phyloP scores from a whole-genome alignment of 331 rosid genomes.

The Prunus yedoensis region DNA sequence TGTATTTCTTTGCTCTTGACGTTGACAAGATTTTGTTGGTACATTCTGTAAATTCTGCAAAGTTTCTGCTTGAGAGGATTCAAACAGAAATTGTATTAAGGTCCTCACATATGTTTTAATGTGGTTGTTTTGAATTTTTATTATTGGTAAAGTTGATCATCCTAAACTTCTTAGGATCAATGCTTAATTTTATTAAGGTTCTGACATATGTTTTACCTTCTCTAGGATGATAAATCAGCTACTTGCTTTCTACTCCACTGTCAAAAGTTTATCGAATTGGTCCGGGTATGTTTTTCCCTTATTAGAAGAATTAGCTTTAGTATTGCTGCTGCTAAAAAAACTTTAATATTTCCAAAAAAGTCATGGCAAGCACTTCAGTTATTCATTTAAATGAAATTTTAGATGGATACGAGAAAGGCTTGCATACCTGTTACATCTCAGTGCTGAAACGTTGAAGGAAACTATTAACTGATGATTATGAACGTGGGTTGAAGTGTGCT shows the following conservation, averaged over 20 bases:
- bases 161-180: background rate
- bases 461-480: background rate
- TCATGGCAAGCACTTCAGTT: background rate
- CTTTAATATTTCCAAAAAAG: background rate
- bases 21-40: slow-evolving; percentile 5
- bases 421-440: background rate
- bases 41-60: slow-evolving; percentile 7
- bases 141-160: background rate
- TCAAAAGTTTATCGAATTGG: slow-evolving; percentile 91
- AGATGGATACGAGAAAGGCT: background rate
- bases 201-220: slow-evolving; percentile 26
- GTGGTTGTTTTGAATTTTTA: background rate
- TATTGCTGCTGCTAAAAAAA: background rate
- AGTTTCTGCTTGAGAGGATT: background rate
- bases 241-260: slow-evolving; percentile 93
- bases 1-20: background rate
- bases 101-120: too few species aligned
- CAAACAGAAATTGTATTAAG: background rate
- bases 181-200: background rate
- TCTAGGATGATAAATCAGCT: slow-evolving; percentile 93
- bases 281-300: slow-evolving; percentile 65
- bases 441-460: background rate
- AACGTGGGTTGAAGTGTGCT: background rate
- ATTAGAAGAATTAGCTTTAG: slow-evolving; percentile 7
- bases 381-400: background rate